These are phyloP conservation scores for Sordaria brevicollis DNA, from an alignment of 495 filamentous ascomycete species.

Conservation along the genomic window DNA sequence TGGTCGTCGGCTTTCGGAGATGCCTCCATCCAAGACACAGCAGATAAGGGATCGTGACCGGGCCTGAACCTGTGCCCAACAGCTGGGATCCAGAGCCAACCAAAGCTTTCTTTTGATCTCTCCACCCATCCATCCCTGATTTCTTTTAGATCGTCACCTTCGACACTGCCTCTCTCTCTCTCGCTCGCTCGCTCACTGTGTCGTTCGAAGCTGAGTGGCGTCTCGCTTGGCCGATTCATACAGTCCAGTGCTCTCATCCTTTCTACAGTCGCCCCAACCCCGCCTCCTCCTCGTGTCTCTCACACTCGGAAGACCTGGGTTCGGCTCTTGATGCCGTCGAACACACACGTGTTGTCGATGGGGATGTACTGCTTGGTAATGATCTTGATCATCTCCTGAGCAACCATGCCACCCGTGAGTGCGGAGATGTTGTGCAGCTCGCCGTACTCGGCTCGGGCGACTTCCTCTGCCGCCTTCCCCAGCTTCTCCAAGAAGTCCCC, in stretches of 20 bases:
- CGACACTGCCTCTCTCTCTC: neutral
- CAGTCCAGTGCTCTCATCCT: neutral
- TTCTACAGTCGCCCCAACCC: neutral
- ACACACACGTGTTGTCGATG: conserved; percentile 85
- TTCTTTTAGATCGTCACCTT: neutral
- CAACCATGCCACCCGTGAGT: conserved; percentile 80
- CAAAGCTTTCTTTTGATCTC: neutral
- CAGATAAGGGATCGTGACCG: neutral
- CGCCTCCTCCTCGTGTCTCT: conserved; percentile 1
- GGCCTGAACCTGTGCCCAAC: neutral
- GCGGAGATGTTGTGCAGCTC: conserved; percentile 95
- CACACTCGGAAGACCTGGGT: conserved; percentile 56
- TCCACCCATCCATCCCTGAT: neutral
- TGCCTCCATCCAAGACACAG: neutral
- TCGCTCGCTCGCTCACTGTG: no score
- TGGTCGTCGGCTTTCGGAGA: neutral
- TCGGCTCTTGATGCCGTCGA: conserved; percentile 78
- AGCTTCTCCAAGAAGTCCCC: neutral
- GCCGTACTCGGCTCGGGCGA: conserved; percentile 66
- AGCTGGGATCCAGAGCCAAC: neutral
- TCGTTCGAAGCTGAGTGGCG: neutral
- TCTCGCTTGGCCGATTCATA: neutral
- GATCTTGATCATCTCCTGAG: conserved; percentile 94
- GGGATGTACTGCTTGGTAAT: conserved; percentile 95
- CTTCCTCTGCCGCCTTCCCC: conserved; percentile 39